A percentile compares a stretch with the other conserved stretches of the same genome.
These are phyloP conservation scores for Trichoderma asperellum DNA, from an alignment of 2,329 filamentous ascomycete species.

Conservation along the genomic window DNA sequence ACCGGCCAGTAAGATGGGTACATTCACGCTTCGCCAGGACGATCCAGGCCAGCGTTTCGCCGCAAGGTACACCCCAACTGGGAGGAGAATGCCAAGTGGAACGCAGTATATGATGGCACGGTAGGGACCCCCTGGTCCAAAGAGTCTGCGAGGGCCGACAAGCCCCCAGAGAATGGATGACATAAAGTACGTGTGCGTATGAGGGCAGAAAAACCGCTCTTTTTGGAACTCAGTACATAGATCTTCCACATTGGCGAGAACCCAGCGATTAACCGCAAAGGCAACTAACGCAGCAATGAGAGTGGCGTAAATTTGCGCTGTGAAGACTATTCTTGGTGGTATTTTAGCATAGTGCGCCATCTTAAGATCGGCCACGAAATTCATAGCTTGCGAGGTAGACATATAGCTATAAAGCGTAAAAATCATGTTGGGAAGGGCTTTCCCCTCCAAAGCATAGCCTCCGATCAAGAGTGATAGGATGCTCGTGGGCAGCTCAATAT, in stretches of 20 bases:
- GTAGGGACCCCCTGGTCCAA: constrained; percentile 41
- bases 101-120: constrained; percentile 32
- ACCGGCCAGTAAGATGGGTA: constrained; percentile 34
- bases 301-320: constrained; percentile 57
- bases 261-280: constrained; percentile 64
- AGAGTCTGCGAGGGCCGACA: constrained; percentile 68
- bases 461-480: constrained; percentile 69
- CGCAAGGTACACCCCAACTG: constrained; percentile 31
- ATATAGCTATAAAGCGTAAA: constrained; percentile 72
- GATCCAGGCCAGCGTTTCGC: constrained; percentile 33
- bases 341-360: constrained; percentile 66
- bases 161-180: constrained; percentile 69
- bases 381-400: constrained; percentile 62
- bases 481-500: constrained; percentile 62
- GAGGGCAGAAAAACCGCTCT: constrained; percentile 56
- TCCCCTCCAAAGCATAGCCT: constrained; percentile 68
- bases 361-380: constrained; percentile 63
- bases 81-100: constrained; percentile 32
- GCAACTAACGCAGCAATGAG: constrained; percentile 59
- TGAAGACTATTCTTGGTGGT: constrained; percentile 59
- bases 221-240: constrained; percentile 58
- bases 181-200: constrained; percentile 59
- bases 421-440: constrained; percentile 69
- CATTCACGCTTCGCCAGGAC: constrained; percentile 34
- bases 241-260: constrained; percentile 57